These are phyloP conservation scores for Stephania yunnanensis DNA, from an alignment of 164 flowering plant genomes.

Conservation along the genomic window DNA sequence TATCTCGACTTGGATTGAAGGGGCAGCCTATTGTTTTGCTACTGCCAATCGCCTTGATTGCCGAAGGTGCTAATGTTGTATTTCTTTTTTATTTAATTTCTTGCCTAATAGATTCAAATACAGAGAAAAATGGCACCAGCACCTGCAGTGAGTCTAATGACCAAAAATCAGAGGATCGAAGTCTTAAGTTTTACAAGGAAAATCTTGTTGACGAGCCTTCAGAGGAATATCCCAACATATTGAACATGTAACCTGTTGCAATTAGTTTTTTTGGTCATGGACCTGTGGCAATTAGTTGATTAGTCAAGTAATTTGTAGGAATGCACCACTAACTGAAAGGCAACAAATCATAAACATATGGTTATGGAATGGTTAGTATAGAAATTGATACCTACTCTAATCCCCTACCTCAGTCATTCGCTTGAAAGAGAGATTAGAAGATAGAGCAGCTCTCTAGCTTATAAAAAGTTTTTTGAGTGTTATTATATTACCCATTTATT, in stretches of 20 bases:
- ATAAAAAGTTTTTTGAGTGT: not conserved
- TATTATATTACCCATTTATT: not conserved
- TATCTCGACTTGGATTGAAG: constrained; percentile 60
- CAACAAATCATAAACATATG: too few species aligned
- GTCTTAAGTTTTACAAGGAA: not conserved
- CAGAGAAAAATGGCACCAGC: not conserved
- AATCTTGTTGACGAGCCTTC: not conserved
- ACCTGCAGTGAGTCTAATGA: not conserved
- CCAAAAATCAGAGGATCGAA: not conserved
- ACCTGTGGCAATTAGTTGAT: too few species aligned
- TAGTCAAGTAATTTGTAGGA: too few species aligned
- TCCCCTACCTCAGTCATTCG: not conserved
- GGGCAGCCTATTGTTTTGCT: constrained; percentile 60
- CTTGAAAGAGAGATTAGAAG: not conserved
- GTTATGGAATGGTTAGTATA: too few species aligned
- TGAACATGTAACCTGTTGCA: too few species aligned
- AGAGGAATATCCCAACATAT: too few species aligned
- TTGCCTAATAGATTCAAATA: not conserved
- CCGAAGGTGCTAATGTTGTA: constrained; percentile 46
- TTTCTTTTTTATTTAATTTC: not conserved
- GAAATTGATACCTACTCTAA: too few species aligned
- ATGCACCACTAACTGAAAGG: too few species aligned
- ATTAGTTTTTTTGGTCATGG: too few species aligned
- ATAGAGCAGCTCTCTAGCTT: not conserved
- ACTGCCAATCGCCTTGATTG: constrained; percentile 48